Base-by-base conservation (phyloP, 352 stramenopile species). In the Pythium rhizo-oryzae region DNA sequence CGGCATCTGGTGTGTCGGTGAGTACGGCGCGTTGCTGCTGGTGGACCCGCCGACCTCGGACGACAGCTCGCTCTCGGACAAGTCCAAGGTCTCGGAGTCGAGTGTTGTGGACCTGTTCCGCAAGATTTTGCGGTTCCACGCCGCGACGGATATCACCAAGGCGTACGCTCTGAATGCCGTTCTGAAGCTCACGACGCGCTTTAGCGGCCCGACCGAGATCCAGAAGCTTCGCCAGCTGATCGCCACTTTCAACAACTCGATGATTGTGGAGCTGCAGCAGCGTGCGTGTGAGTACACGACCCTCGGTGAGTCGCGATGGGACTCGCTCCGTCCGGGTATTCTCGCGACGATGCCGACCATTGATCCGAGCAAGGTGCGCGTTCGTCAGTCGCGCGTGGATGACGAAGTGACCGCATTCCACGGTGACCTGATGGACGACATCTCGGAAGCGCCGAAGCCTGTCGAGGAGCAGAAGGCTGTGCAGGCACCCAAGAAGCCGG, bases 1-100 rank as follows among this genome's bases (percentile, higher is more conserved):
- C 23, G 97, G 93, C 12, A 94, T 99, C 55, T 99, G 98, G 98
- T 99, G 96, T 72, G 91, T 99, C 56, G 97, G 97, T 16, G 97
- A 99, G 79, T 99, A 98, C 76, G 97, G 96, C 39, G 86, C 97
- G 65, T 77, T 98, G 47, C 61, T 99, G 16, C 67, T 98, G 16
- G 72, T 79, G 19, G 80, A 91, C 41, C 78, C 83, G 16, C 84
- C 85, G 12, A 44, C 74, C 11, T 79, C 79, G 1, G 84, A 91
- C 41, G 86, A 94, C 15, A 57, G 66, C 19, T 82, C 84, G 19
- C 72, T 94, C 21, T 75, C 59, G 24, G 82, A 87, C 52, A 93
- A 93, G 71, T 75, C 72, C 57, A 74, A 73, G 56, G 86, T 94
- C 8, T 81, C 91, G 11, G 88, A 96, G 46, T 75, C 62, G 50